These are phyloP conservation scores for Hortiboletus campestris DNA, from an alignment of 768 basidiomycete genomes.

Conservation along the genomic window DNA sequence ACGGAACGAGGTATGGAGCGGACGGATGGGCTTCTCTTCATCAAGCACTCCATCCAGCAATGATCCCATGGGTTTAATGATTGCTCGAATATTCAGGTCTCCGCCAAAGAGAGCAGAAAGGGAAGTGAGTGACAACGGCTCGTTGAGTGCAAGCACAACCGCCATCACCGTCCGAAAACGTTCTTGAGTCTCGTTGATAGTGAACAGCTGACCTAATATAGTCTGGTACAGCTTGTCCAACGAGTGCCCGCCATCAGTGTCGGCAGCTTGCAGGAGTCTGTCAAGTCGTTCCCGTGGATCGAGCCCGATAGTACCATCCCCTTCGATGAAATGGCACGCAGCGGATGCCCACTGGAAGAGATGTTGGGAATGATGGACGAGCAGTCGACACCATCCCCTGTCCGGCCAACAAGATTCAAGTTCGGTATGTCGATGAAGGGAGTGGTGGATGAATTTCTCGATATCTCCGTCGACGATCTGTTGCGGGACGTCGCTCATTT, in stretches of 20 bases:
- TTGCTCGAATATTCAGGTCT: background rate
- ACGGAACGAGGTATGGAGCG: background rate
- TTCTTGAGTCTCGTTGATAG: background rate
- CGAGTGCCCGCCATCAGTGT: background rate
- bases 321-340: conserved; percentile 11
- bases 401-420: conserved; percentile 3
- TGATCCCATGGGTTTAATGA: background rate
- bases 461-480: background rate
- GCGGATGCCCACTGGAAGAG: conserved; percentile 23
- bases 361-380: conserved; percentile 17
- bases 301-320: background rate
- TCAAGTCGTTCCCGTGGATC: too few species aligned
- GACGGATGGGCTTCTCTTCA: background rate
- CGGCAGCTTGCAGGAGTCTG: background rate
- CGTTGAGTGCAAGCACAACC: background rate
- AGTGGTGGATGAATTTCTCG: background rate
- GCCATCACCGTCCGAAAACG: background rate
- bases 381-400: conserved; percentile 11
- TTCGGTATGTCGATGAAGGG: background rate
- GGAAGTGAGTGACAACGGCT: background rate
- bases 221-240: background rate
- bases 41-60: background rate
- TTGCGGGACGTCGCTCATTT: background rate
- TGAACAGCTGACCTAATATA: background rate
- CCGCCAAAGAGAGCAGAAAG: background rate